These are phyloP conservation scores for Sporothrix phasma DNA, from an alignment of 2,329 filamentous ascomycete genomes.

Conservation along the genomic window DNA sequence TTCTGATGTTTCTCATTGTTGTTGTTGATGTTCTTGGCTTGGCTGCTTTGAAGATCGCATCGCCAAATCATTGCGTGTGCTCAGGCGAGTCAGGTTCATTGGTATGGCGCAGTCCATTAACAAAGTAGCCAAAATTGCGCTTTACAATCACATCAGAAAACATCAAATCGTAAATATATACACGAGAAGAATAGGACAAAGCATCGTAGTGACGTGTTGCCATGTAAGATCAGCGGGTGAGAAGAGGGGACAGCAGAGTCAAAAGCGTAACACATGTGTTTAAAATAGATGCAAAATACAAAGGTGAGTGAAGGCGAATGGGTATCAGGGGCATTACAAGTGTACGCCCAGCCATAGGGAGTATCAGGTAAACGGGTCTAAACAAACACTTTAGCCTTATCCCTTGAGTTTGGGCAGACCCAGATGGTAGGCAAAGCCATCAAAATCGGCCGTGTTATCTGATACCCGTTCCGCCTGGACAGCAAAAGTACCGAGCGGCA, in stretches of 20 bases:
- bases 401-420: neutral
- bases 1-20: neutral
- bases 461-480: neutral
- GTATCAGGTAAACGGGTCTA: too few species aligned
- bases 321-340: too few species aligned
- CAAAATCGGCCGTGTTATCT: neutral
- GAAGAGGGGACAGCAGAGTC: neutral
- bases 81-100: too few species aligned
- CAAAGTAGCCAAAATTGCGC: too few species aligned
- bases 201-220: neutral
- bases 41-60: neutral
- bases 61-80: neutral
- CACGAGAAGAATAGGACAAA: neutral
- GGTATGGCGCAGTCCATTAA: too few species aligned
- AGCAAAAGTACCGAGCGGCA: neutral
- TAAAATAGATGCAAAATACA: neutral
- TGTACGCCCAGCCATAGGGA: too few species aligned
- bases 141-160: too few species aligned
- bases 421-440: slow-evolving; percentile 1
- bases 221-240: neutral
- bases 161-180: neutral
- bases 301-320: neutral
- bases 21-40: too few species aligned
- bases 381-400: neutral
- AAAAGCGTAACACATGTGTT: neutral